These are phyloP conservation scores for Strigomonas culicis DNA, from an alignment of 208 protist genomes.

Conservation along the genomic window DNA sequence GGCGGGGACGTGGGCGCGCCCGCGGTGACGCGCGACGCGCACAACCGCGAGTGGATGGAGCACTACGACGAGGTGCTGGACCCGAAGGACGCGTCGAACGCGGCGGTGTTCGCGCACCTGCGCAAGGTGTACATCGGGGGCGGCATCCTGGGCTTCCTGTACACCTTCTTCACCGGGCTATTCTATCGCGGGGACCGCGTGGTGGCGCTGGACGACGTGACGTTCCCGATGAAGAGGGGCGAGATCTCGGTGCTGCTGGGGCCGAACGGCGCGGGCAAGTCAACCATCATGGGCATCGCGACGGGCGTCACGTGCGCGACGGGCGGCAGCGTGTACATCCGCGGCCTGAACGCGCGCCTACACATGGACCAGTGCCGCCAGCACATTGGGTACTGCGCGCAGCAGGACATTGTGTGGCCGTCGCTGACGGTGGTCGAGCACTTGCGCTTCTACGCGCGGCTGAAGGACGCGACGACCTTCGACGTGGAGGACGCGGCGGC, in stretches of 20 bases:
- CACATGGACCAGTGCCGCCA: conserved; percentile 63
- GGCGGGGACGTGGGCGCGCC: not conserved
- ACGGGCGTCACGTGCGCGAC: conserved; percentile 65
- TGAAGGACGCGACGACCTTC: conserved; percentile 71
- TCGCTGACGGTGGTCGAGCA: conserved; percentile 91
- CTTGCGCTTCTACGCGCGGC: conserved; percentile 87
- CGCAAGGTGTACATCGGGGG: conserved; percentile 58
- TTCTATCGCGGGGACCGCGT: conserved; percentile 41
- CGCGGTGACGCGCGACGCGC: not conserved
- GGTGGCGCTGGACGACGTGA: conserved; percentile 61
- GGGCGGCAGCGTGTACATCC: conserved; percentile 66
- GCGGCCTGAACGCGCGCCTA: conserved; percentile 37
- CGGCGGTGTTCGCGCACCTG: conserved; percentile 45
- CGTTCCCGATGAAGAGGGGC: conserved; percentile 59
- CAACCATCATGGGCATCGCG: conserved; percentile 72
- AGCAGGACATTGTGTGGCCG: conserved; percentile 91
- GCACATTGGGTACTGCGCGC: conserved; percentile 93
- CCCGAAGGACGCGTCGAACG: conserved; percentile 20
- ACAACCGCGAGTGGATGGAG: conserved; percentile 24
- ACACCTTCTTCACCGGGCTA: conserved; percentile 63
- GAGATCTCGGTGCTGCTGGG: conserved; percentile 79
- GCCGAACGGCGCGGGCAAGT: conserved; percentile 85
- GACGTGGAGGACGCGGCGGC: conserved; percentile 45
- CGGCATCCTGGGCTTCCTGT: conserved; percentile 56
- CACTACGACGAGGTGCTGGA: conserved; percentile 40